Evolutionary conservation across 1,284 basidiomycete genomes (phyloP).

Genomic region (Heterobasidion occidentale): DNA sequence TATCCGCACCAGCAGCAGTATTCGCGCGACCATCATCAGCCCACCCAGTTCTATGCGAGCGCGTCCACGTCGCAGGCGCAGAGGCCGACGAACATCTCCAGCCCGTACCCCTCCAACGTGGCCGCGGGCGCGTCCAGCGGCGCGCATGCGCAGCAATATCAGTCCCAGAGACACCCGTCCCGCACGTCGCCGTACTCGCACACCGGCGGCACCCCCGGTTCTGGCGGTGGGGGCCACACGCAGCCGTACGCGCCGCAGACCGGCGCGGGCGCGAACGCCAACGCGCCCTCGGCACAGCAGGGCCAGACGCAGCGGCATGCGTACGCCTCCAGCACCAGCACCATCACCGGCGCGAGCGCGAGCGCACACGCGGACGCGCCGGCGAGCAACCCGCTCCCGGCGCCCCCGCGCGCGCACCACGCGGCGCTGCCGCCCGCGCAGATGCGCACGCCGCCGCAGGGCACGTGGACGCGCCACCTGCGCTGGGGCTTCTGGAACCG

Average conservation of each 20-base stretch:
- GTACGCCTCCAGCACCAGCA: background rate
- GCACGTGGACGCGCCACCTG: conserved; percentile 12
- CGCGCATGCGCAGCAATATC: too few relatives aligned
- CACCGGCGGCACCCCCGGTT: too few relatives aligned
- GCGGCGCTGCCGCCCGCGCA: conserved; percentile 20
- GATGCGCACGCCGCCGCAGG: conserved; percentile 12
- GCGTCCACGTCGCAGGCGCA: conserved; percentile 19
- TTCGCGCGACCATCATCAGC: background rate
- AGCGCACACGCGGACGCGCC: background rate
- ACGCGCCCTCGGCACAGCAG: too few relatives aligned
- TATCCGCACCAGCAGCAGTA: background rate
- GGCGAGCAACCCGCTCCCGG: conserved; percentile 19
- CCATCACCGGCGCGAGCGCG: background rate
- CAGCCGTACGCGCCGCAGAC: background rate
- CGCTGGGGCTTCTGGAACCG: conserved; percentile 61
- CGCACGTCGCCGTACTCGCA: background rate
- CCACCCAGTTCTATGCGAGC: conserved; percentile 20
- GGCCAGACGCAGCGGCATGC: too few relatives aligned
- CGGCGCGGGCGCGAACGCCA: background rate
- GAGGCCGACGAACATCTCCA: conserved; percentile 10
- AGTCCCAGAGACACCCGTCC: background rate
- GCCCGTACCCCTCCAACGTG: too few relatives aligned
- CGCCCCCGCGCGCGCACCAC: conserved; percentile 20
- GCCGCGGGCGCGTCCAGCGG: too few relatives aligned
- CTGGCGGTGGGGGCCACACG: background rate